These are phyloP conservation scores for Eucalyptus curtisii DNA, from an alignment of 345 rosid genomes.

Conservation along the genomic window DNA sequence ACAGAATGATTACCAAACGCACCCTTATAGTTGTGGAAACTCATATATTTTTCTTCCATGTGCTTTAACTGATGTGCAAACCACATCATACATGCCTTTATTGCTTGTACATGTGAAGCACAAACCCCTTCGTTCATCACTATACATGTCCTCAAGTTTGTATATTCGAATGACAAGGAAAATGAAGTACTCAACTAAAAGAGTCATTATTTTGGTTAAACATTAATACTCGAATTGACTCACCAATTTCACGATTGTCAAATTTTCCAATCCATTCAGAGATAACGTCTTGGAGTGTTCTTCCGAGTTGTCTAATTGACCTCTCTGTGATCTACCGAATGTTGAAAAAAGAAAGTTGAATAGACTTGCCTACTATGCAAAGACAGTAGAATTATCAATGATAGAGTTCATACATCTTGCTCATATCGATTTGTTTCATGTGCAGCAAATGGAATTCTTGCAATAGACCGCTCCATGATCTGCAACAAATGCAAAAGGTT, in stretches of 20 bases:
- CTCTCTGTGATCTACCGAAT: slow-evolving; percentile 59
- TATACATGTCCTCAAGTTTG: background rate
- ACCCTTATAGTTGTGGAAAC: background rate
- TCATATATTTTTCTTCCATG: background rate
- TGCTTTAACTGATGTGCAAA: background rate
- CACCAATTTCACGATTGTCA: slow-evolving; percentile 68
- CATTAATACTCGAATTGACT: background rate
- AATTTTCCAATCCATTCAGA: slow-evolving; percentile 60
- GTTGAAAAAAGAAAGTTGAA: background rate
- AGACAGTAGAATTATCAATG: background rate
- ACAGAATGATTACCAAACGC: too few relatives aligned
- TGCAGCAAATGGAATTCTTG: slow-evolving; percentile 48
- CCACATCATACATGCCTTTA: background rate
- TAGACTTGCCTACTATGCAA: background rate
- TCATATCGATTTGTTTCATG: slow-evolving; percentile 81
- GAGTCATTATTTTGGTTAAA: background rate
- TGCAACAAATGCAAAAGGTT: slow-evolving; percentile 12
- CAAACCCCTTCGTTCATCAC: background rate
- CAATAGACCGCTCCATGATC: slow-evolving; percentile 46
- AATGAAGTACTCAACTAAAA: background rate
- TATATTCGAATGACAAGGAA: background rate
- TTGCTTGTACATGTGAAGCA: background rate
- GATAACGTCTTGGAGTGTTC: slow-evolving; percentile 49
- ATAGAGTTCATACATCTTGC: slow-evolving; percentile 49
- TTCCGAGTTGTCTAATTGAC: slow-evolving; percentile 53